Percentiles rank a stretch among this genome's conserved stretches.
Evolutionary conservation across 2,329 filamentous ascomycete species (phyloP).

Genomic region (Sphaerulina musiva): DNA sequence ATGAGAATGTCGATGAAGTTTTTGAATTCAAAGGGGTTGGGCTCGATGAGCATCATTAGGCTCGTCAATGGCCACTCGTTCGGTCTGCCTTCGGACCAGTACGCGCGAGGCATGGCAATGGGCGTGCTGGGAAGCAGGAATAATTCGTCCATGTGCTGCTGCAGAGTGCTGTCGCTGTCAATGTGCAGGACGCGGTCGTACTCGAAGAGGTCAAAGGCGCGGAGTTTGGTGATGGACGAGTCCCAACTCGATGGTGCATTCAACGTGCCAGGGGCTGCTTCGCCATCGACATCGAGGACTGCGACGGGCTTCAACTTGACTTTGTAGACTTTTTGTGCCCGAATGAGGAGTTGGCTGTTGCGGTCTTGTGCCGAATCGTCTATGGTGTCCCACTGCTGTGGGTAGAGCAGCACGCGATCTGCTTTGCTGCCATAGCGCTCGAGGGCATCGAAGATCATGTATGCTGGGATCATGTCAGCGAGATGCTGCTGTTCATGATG

Average conservation of each 20-base stretch:
- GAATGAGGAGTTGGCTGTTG: conserved; percentile 27
- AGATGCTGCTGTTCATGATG: not conserved
- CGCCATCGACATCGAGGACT: conserved; percentile 33
- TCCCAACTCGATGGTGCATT: conserved; percentile 46
- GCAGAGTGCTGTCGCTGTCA: conserved; percentile 59
- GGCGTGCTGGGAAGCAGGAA: conserved; percentile 55
- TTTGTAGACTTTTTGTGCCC: conserved; percentile 45
- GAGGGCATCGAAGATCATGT: conserved; percentile 41
- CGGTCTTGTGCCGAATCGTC: conserved; percentile 34
- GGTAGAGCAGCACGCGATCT: conserved; percentile 43
- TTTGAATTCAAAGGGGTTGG: conserved; percentile 49
- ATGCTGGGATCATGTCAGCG: conserved; percentile 12
- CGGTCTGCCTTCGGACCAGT: conserved; percentile 55
- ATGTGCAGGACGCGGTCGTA: conserved; percentile 54
- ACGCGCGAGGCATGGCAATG: conserved; percentile 64
- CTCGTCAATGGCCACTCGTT: conserved; percentile 49
- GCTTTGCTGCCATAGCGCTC: conserved; percentile 39
- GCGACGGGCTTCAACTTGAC: conserved; percentile 46
- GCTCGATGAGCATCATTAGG: conserved; percentile 57
- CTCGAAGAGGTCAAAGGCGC: conserved; percentile 61
- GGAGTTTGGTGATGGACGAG: conserved; percentile 57
- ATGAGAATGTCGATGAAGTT: conserved; percentile 35
- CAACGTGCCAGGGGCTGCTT: conserved; percentile 27
- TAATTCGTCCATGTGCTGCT: conserved; percentile 61
- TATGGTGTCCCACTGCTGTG: conserved; percentile 34